Evolutionary conservation across 306 rosid species (phyloP).

Genomic region (Parietaria judaica): DNA sequence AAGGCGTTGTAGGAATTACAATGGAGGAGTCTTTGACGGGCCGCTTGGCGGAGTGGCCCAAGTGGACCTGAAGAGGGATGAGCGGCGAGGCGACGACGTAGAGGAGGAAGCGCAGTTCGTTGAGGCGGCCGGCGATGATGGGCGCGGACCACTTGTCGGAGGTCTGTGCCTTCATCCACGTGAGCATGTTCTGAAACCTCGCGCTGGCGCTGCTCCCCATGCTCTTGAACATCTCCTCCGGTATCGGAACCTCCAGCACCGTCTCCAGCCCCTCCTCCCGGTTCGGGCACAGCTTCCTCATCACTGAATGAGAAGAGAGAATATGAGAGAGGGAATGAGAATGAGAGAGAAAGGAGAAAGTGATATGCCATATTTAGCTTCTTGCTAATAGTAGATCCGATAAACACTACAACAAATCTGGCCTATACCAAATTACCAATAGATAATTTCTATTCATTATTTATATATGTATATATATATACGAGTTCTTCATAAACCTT

Average conservation of each 20-base stretch:
- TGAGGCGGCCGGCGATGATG: constrained; percentile 48
- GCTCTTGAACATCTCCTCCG: constrained; percentile 78
- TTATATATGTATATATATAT: too few species aligned
- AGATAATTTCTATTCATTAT: too few species aligned
- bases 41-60: constrained; percentile 72
- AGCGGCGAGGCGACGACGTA: constrained; percentile 96
- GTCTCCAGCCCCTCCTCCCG: constrained; percentile 86
- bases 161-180: constrained; percentile 88
- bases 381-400: too few species aligned
- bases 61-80: constrained; percentile 87
- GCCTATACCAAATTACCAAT: too few species aligned
- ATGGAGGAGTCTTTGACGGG: constrained; percentile 77
- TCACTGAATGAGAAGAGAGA: neutral
- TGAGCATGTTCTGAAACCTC: constrained; percentile 74
- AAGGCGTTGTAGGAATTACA: constrained; percentile 32
- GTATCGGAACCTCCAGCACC: constrained; percentile 84
- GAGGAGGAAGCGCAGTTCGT: constrained; percentile 74
- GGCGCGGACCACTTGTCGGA: constrained; percentile 65
- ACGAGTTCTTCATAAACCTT: too few species aligned
- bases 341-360: too few species aligned
- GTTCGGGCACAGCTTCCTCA: constrained; percentile 91
- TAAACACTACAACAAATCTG: too few species aligned
- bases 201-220: constrained; percentile 64
- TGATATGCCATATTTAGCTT: too few species aligned
- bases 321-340: too few species aligned